Conservation (phyloP, 371 early-diverging fungal species). For the Mortierella sp. region DNA sequence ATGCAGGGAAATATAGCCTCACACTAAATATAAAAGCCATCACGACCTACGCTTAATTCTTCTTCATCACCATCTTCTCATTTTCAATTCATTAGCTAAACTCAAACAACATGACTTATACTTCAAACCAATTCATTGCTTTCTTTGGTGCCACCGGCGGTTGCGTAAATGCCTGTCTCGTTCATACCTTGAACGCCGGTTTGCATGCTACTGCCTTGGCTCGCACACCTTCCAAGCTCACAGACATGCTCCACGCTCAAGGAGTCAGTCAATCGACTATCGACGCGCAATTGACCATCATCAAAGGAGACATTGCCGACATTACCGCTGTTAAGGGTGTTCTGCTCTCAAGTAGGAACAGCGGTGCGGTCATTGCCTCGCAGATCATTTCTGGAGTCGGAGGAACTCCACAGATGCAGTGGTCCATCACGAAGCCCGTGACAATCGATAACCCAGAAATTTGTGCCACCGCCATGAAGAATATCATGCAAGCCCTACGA, state of each 20-base stretch:
- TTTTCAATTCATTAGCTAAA: too few relatives aligned
- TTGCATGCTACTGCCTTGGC: conserved; percentile 41
- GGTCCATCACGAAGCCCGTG: conserved; percentile 22
- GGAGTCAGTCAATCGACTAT: conserved; percentile 25
- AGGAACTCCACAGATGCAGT: conserved; percentile 25
- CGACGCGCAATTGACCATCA: conserved; percentile 35
- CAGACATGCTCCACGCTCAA: conserved; percentile 36
- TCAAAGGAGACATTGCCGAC: conserved; percentile 38
- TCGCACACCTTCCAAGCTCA: conserved; percentile 44
- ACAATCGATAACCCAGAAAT: conserved; percentile 37
- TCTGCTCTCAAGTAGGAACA: conserved; percentile 19
- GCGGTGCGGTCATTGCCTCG: conserved; percentile 13
- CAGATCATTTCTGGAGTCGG: conserved; percentile 52
- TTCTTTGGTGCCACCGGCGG: conserved; percentile 53
- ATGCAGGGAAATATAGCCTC: too few relatives aligned
- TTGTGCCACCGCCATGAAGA: conserved; percentile 32
- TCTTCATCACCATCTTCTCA: too few relatives aligned
- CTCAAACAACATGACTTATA: background rate
- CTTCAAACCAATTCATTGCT: conserved; percentile 25
- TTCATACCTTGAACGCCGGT: conserved; percentile 44
- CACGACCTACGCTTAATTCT: too few relatives aligned
- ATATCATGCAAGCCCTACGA: conserved; percentile 28
- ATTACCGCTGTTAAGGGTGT: conserved; percentile 26
- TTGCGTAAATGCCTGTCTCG: conserved; percentile 45
- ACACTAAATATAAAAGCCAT: too few relatives aligned